These are phyloP conservation scores for Paragyromitra xinjiangensis DNA, from an alignment of 495 filamentous ascomycete genomes.

Conservation along the genomic window DNA sequence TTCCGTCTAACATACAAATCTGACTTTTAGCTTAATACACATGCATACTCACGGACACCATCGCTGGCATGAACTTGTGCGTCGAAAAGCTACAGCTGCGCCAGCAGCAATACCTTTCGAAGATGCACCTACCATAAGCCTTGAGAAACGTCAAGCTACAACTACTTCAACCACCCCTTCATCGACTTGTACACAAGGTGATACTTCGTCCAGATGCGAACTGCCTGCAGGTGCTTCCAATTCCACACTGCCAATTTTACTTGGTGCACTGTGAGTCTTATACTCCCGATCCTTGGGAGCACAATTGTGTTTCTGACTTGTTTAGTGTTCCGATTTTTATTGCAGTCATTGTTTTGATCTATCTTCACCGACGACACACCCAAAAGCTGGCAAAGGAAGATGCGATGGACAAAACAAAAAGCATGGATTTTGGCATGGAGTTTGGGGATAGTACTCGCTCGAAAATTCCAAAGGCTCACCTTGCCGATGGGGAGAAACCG, in stretches of 20 bases:
- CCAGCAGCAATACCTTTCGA: slow-evolving; percentile 14
- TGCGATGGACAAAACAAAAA: slow-evolving; percentile 84
- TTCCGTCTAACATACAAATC: slow-evolving; percentile 6
- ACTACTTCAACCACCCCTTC: slow-evolving; percentile 1
- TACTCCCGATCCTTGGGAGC: background rate
- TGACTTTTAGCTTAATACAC: slow-evolving; percentile 7
- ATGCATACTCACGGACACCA: slow-evolving; percentile 50
- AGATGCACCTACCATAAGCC: background rate
- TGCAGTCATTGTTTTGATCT: slow-evolving; percentile 73
- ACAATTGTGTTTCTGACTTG: slow-evolving; percentile 10
- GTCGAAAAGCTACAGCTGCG: slow-evolving; percentile 18
- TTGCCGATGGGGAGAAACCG: slow-evolving; percentile 61
- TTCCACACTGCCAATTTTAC: slow-evolving; percentile 76
- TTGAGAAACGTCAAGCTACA: slow-evolving; percentile 36
- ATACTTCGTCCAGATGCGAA: slow-evolving; percentile 62
- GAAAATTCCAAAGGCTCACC: slow-evolving; percentile 43
- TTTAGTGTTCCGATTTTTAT: slow-evolving; percentile 74
- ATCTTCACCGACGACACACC: slow-evolving; percentile 78
- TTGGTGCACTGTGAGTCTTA: slow-evolving; percentile 80
- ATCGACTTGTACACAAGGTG: slow-evolving; percentile 42
- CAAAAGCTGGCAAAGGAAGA: slow-evolving; percentile 81
- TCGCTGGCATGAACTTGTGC: slow-evolving; percentile 43
- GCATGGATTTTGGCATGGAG: slow-evolving; percentile 89
- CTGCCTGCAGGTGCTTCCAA: slow-evolving; percentile 66
- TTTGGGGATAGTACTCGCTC: slow-evolving; percentile 58